A percentile compares a stretch with the other conserved stretches of the same genome.
phyloP scores from a whole-genome alignment of 441 rosid genomes.

The Mallotus japonicus region DNA sequence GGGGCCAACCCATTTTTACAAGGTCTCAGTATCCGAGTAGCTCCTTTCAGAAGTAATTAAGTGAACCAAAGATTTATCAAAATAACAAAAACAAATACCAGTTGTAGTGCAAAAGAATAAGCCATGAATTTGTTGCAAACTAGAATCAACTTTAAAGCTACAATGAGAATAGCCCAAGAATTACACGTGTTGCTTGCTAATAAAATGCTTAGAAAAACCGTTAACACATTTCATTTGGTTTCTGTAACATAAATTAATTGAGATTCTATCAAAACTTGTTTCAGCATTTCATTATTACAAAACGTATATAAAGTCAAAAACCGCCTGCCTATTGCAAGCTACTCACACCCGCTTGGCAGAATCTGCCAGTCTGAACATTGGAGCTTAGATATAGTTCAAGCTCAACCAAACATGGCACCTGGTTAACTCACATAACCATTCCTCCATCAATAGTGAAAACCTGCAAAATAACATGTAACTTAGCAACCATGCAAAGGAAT shows the following conservation, averaged over 20 bases:
- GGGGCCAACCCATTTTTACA: not conserved
- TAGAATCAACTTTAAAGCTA: not conserved
- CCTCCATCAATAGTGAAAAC: conserved; percentile 88
- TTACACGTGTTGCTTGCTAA: conserved; percentile 2
- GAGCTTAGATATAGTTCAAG: not conserved
- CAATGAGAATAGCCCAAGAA: not conserved
- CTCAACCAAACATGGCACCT: not conserved
- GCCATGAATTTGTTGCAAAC: not conserved
- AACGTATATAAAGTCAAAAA: conserved; percentile 12
- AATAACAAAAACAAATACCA: no score
- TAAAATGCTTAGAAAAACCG: conserved; percentile 1
- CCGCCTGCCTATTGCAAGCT: conserved; percentile 6
- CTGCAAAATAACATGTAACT: conserved; percentile 40
- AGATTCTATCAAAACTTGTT: conserved; percentile 21
- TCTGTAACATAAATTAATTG: conserved; percentile 12
- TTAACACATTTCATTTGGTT: conserved; percentile 1
- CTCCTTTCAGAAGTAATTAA: no score
- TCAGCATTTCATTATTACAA: conserved; percentile 11
- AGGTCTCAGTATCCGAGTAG: not conserved
- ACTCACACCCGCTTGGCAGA: not conserved
- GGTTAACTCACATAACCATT: conserved; percentile 63
- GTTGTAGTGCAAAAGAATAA: no score
- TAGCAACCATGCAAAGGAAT: not conserved
- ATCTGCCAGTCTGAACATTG: conserved; percentile 9
- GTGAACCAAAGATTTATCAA: no score